Evolutionary conservation across 805 yeast genomes (phyloP), one percentile per base, ranked within the genome.

Genomic region (Yarrowia sp.): DNA sequence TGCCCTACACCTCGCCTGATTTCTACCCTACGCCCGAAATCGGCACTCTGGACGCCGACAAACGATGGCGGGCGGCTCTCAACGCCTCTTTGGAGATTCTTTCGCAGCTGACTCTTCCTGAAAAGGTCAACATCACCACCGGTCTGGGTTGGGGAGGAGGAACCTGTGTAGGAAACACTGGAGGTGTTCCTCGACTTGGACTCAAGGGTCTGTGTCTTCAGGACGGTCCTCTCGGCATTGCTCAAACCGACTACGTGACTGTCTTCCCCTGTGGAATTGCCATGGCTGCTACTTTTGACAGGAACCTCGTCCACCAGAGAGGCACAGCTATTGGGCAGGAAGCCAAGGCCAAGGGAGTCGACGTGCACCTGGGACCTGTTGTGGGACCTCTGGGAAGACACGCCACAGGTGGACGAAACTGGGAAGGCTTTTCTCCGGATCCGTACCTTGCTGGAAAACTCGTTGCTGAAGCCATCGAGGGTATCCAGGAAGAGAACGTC

Each of bases 221-320:
- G 72, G 89, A 87, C 76, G 89, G 88, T 8, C 88, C 89, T 5
- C 81, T 83, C 71, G 90, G 90, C 10, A 85, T 86, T 22, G 77
- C 88, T 69, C 63, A 56, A 10, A 82, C 89, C 8, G 89, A 86
- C 72, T 82, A 83, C 72, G 83, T 82, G 38, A 83, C 89, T 1
- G 81, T 82, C 48, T 87, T 83, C 70, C 89, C 90, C 0, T 82
- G 87, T 1, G 90, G 88, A 0, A 72, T 86, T 43, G 87, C 89
- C 9, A 77, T 85, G 8, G 90, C 85, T 0, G 78, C 88, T 14
- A 84, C 89, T 5, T 87, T 85, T 74, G 86, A 86, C 73, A 81
- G 78, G 68, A 84, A 79, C 5, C 79, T 87, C 70, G 81, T 84
- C 72, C 83, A 80, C 71, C 78, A 81, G 26, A 79, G 88, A 68